phyloP scores from a whole-genome alignment of 257 asterid species.

The Primulina eburnea region DNA sequence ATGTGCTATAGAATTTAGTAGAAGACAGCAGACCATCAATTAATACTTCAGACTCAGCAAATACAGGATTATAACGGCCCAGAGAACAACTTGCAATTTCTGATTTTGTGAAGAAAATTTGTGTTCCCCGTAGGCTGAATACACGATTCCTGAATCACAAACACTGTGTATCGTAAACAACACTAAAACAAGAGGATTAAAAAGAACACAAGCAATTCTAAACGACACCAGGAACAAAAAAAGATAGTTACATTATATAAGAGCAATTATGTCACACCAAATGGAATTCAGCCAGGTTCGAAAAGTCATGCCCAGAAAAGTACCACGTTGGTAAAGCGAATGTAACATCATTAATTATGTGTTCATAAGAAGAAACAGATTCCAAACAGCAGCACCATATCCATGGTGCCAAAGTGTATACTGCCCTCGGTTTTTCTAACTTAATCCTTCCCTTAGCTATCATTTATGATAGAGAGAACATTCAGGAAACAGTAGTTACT shows the following conservation, averaged over 20 bases:
- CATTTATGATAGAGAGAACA: not conserved
- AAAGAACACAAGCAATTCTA: not conserved
- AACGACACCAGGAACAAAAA: conserved; percentile 1
- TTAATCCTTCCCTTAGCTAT: too few relatives aligned
- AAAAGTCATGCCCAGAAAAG: not conserved
- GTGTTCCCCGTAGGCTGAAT: conserved; percentile 30
- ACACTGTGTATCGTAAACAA: not conserved
- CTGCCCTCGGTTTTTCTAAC: too few relatives aligned
- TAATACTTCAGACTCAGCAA: conserved; percentile 26
- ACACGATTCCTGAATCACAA: conserved; percentile 49
- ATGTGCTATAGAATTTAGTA: conserved; percentile 34
- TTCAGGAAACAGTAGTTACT: not conserved
- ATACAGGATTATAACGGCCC: conserved; percentile 31
- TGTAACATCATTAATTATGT: too few relatives aligned
- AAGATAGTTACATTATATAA: not conserved
- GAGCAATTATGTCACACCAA: not conserved
- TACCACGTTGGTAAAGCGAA: too few relatives aligned
- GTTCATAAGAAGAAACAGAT: too few relatives aligned
- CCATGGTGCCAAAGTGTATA: too few relatives aligned
- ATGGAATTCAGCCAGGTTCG: not conserved
- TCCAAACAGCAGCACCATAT: too few relatives aligned
- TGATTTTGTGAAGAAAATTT: conserved; percentile 28
- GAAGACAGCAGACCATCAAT: conserved; percentile 27
- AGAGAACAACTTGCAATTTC: conserved; percentile 32
- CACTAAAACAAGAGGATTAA: not conserved